These are phyloP conservation scores for Trichomonas vaginalis DNA, from an alignment of 208 protist genomes.

Conservation along the genomic window DNA sequence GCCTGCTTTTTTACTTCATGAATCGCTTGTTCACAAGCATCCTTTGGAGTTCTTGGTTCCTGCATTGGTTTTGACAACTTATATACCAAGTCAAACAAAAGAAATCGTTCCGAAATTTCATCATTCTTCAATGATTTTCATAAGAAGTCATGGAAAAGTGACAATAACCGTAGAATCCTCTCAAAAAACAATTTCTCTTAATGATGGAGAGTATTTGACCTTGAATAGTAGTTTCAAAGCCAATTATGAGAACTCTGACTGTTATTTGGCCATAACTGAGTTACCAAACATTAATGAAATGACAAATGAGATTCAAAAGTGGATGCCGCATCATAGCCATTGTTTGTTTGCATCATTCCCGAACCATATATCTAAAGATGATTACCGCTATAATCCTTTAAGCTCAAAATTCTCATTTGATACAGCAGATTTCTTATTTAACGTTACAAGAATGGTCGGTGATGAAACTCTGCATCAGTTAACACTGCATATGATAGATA, in stretches of 20 bases:
- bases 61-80: background rate
- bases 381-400: background rate
- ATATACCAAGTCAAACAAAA: background rate
- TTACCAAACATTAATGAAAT: background rate
- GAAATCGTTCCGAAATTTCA: background rate
- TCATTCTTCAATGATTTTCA: background rate
- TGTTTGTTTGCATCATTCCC: background rate
- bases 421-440: background rate
- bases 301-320: background rate
- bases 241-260: background rate
- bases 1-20: background rate
- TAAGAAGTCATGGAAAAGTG: background rate
- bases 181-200: background rate
- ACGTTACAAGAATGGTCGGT: background rate
- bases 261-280: background rate
- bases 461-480: background rate
- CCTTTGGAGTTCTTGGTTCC: background rate
- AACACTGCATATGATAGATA: background rate
- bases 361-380: background rate
- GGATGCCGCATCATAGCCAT: background rate
- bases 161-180: background rate
- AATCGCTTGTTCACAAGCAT: background rate
- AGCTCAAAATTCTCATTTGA: background rate
- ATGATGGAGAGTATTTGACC: background rate
- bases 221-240: background rate